Conservation (phyloP, 345 rosid species). For the Rhizophora mangle region DNA sequence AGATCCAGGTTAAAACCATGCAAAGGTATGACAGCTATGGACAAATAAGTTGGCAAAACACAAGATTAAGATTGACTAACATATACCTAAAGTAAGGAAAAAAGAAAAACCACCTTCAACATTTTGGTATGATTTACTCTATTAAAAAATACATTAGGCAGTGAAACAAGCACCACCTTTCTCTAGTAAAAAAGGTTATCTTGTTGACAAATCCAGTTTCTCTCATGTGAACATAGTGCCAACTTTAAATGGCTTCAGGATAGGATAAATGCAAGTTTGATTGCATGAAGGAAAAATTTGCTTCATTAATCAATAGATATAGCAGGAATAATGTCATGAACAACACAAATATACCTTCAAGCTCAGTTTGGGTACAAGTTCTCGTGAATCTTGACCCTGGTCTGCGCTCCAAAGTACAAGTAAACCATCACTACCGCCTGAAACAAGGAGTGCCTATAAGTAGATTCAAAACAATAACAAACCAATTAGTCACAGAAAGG, state of each 20-base stretch:
- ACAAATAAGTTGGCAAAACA: slow-evolving; percentile 1
- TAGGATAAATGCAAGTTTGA: not conserved
- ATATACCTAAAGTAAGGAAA: not conserved
- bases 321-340: not conserved
- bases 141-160: not conserved
- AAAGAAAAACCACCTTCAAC: not conserved
- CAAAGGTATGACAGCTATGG: not conserved
- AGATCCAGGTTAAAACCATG: not conserved
- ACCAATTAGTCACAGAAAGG: not conserved
- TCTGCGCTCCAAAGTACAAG: slow-evolving; percentile 97
- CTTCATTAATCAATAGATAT: not conserved
- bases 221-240: too few species aligned
- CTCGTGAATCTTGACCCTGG: slow-evolving; percentile 88
- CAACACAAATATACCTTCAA: slow-evolving; percentile 54
- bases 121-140: not conserved
- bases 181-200: not conserved
- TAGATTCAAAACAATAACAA: slow-evolving; percentile 8
- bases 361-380: slow-evolving; percentile 96
- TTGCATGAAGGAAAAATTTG: not conserved
- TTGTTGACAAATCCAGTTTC: not conserved
- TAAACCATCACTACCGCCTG: slow-evolving; percentile 94
- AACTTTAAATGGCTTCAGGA: not conserved
- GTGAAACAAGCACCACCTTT: not conserved
- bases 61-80: not conserved
- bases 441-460: slow-evolving; percentile 90